Percentiles rank a stretch among this genome's conserved stretches.
Evolutionary conservation across 148 eudicot genomes (phyloP).

Genomic region (Vaccinium macrocarpon): DNA sequence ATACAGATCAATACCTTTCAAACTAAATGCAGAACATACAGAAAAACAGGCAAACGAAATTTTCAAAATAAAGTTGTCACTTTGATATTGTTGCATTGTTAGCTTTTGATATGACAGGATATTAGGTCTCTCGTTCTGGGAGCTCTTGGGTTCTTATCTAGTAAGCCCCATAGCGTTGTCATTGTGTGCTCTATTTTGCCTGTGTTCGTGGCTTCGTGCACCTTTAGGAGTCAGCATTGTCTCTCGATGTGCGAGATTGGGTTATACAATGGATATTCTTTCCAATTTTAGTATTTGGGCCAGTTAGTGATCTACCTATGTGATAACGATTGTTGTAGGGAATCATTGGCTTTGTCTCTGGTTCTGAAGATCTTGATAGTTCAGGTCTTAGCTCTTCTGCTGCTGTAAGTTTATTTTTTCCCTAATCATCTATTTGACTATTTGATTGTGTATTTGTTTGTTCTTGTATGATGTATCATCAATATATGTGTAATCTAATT

Average conservation of each 20-base stretch:
- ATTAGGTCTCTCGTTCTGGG: not conserved
- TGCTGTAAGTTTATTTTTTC: conserved; percentile 68
- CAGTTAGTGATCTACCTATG: not conserved
- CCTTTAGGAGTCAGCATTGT: not conserved
- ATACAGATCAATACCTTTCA: not conserved
- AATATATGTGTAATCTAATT: not conserved
- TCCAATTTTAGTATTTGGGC: not conserved
- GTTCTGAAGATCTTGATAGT: conserved; percentile 86
- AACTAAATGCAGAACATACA: not conserved
- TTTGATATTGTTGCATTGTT: not conserved
- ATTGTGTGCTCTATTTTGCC: not conserved
- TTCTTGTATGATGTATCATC: not conserved
- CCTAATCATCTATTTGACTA: conserved; percentile 5
- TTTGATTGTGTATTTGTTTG: conserved; percentile 10
- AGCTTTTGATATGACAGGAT: not conserved
- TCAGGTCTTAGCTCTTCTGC: conserved; percentile 99
- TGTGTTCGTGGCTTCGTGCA: not conserved
- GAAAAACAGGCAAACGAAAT: not conserved
- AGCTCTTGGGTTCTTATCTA: not conserved
- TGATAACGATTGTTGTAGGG: conserved; percentile 55
- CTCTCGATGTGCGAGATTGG: not conserved
- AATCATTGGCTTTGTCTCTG: conserved; percentile 68
- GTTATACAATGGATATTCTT: not conserved
- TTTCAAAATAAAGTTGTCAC: not conserved
- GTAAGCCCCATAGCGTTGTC: not conserved